Base-by-base conservation (phyloP, 116 monocot species). In the Posidonia oceanica region DNA sequence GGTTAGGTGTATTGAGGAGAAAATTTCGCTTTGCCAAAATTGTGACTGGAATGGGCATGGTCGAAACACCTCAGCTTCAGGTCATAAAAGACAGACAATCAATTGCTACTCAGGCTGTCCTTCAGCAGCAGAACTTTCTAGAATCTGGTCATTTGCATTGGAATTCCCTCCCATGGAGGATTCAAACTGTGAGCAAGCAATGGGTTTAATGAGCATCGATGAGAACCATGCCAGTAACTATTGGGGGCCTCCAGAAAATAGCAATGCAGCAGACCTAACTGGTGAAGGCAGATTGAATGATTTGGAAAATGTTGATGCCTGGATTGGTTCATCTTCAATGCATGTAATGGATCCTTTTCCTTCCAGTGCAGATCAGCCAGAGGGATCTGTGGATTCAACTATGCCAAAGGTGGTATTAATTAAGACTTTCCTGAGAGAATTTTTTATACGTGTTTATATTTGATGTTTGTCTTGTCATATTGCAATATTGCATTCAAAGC, bases 151-250 rank as follows among this genome's bases (percentile, higher is more conserved):
- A 23, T 88, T 88, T 79, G 22, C 74, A 29, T 59, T 62, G 66
- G 91, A 91, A 22, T 74, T 76, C 16, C 80, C 81, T 52, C 23
- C 75, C 4, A 51, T 61, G n/a, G 64, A 44, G 39, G 84, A 81
- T 51, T 75, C 84, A 36, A 80, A 70, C 54, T 85, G 83, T 76
- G 87, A 80, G 59, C 67, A 78, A 22, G 89, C 81, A 29, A 66
- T 96, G 66, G 84, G 83, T 20, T 76, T 89, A 79, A 94, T 91
- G 91, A 94, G 84, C 79, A 91, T 91, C 40, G 76, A 81, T 74
- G 91, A 91, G 66, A 84, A 83, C 54, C 73, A 67, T 66, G 78
- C 69, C 16, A 77, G 80, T 63, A 84, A 81, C 68, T 78, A 68
- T 64, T 83, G 80, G 78, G 82, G 64, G 22, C 67, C 81, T 63